Conservation (phyloP, 768 basidiomycete genomes). For the Hericium erinaceus region DNA sequence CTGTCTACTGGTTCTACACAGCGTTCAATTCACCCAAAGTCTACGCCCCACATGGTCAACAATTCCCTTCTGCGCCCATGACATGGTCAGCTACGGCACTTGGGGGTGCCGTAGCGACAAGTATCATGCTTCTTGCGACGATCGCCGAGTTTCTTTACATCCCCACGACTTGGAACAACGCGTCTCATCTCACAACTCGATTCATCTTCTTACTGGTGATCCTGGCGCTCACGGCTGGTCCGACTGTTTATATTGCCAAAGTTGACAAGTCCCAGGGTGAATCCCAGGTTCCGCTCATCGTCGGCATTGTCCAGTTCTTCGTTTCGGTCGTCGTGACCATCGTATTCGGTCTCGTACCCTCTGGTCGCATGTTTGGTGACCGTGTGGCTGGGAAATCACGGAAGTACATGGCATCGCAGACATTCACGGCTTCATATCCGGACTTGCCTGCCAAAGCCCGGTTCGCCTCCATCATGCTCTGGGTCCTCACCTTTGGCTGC, state of each 20-base stretch:
- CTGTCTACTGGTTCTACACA: slow-evolving; percentile 94
- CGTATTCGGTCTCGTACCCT: slow-evolving; percentile 83
- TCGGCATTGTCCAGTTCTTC: slow-evolving; percentile 91
- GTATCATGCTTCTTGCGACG: slow-evolving; percentile 92
- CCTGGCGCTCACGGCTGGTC: slow-evolving; percentile 86
- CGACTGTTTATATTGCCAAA: slow-evolving; percentile 87
- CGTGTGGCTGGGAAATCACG: slow-evolving; percentile 95
- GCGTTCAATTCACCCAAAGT: slow-evolving; percentile 94
- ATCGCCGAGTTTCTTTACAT: slow-evolving; percentile 94
- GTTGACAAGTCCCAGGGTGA: slow-evolving; percentile 58
- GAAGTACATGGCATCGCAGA: slow-evolving; percentile 98
- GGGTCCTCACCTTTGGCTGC: slow-evolving; percentile 92
- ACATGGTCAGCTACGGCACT: slow-evolving; percentile 91
- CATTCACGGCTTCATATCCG: slow-evolving; percentile 97
- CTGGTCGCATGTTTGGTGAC: slow-evolving; percentile 97
- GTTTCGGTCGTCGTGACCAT: slow-evolving; percentile 78
- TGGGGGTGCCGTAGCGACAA: slow-evolving; percentile 89
- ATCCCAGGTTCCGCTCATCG: slow-evolving; percentile 73
- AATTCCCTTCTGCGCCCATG: slow-evolving; percentile 75
- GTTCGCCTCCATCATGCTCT: slow-evolving; percentile 75
- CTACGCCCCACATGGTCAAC: slow-evolving; percentile 64
- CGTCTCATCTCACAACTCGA: slow-evolving; percentile 91
- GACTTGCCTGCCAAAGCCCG: slow-evolving; percentile 63
- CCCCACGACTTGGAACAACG: slow-evolving; percentile 98
- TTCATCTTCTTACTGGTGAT: slow-evolving; percentile 87